Base-by-base conservation (phyloP, 177 flowering plant species). In the Vitis hybrid region DNA sequence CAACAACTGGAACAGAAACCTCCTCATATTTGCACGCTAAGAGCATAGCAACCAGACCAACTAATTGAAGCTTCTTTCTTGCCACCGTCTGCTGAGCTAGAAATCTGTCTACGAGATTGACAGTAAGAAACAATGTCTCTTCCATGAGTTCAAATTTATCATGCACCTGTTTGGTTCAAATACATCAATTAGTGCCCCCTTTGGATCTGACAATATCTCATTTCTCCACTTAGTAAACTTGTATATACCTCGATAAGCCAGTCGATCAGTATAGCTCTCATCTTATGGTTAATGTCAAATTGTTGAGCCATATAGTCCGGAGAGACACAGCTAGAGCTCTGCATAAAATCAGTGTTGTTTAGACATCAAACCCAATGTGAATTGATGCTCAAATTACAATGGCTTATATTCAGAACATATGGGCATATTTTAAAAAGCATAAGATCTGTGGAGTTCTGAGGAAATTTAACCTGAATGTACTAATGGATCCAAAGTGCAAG, bases 161-260 rank as follows among this genome's bases (percentile, higher is more conserved):
- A 15, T 84, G 87, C 52, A 84, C 87, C 87, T 84, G 79, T 63
- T 52, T 7, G 21, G 56, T 63, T 60, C 3, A 15, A 13, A 51
- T 15, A 46, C 4, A 40, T 17, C 32, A 40, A 19, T 62, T 49
- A 32, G 27, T 6, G 30, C 30, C 46, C 6, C 46, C 46, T 1
- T 40, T 40, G 6, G 46, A 40, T 5, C 46, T 40, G 30, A 40
- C 46, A 40, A 40, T 7, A 40, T 27, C 30, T 27, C 30, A 27
- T 27, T 27, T 27, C 30, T 27, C 30, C 30, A 27, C 46, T 40
- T 1, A 18, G 56, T 56, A 40, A 50, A n/a, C 17, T n/a, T 17
- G 13, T 21, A 9, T 56, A 27, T 84, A 91, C 97, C 93, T 93
- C 98, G 54, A 92, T 83, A 14, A 92, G 88, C 98, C 98, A 91